These are phyloP conservation scores for Gymnopilus dilepis DNA, from an alignment of 768 basidiomycete genomes.

Conservation along the genomic window DNA sequence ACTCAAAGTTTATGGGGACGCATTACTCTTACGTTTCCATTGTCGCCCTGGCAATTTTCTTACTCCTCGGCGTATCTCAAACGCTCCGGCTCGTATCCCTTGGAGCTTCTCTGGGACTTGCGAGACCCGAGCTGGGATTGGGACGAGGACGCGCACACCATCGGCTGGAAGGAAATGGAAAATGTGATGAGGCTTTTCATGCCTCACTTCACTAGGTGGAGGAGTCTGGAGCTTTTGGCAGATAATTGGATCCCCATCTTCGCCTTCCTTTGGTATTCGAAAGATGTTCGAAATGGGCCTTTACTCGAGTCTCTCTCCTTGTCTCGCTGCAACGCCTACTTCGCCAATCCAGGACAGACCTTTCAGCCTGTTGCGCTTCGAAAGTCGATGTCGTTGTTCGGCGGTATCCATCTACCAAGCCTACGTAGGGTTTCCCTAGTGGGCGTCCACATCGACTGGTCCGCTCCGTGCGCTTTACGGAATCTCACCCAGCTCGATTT, in stretches of 20 bases:
- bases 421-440: conserved; percentile 51
- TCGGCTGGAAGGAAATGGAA: conserved; percentile 51
- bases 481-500: conserved; percentile 54
- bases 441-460: conserved; percentile 67
- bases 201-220: conserved; percentile 53
- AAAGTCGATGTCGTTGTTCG: conserved; percentile 50
- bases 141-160: conserved; percentile 49
- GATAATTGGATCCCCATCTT: conserved; percentile 68
- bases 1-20: conserved; percentile 55
- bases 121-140: conserved; percentile 64
- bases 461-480: conserved; percentile 39
- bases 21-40: conserved; percentile 52
- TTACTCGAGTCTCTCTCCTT: conserved; percentile 47
- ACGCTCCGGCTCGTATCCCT: conserved; percentile 51
- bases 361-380: conserved; percentile 51
- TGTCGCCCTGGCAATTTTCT: conserved; percentile 39
- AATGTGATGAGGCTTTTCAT: conserved; percentile 49
- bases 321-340: conserved; percentile 63
- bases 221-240: conserved; percentile 51
- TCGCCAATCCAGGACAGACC: conserved; percentile 45
- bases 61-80: conserved; percentile 44
- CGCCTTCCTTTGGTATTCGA: conserved; percentile 51
- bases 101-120: conserved; percentile 61
- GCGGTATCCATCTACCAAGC: conserved; percentile 35
- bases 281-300: conserved; percentile 37